Evolutionary conservation across 2,329 filamentous ascomycete species (phyloP).

Genomic region (Eurotiales sp.): DNA sequence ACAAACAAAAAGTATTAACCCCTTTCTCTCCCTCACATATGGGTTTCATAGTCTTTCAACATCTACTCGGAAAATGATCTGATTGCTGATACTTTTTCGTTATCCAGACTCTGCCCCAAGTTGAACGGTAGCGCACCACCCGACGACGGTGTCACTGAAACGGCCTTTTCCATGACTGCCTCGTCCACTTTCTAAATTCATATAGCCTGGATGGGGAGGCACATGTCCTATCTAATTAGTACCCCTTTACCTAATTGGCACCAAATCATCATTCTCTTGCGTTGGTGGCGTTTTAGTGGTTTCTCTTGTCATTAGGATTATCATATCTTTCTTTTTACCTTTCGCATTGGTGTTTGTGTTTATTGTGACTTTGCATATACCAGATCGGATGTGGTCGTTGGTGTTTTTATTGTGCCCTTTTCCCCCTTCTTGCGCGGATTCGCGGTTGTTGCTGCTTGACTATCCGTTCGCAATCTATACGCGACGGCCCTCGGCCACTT

Average conservation of each 20-base stretch:
- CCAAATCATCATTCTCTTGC: background rate
- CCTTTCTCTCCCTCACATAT: background rate
- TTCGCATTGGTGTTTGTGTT: background rate
- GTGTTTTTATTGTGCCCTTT: constrained; percentile 21
- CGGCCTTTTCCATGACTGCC: constrained; percentile 47
- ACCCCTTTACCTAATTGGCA: background rate
- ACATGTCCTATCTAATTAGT: background rate
- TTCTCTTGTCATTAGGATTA: too few species aligned
- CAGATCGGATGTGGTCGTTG: background rate
- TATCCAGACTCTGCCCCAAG: constrained; percentile 69
- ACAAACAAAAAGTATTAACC: constrained; percentile 86
- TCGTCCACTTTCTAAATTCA: constrained; percentile 24
- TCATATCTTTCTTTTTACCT: background rate
- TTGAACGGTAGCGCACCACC: constrained; percentile 76
- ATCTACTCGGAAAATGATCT: background rate
- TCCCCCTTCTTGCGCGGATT: constrained; percentile 11
- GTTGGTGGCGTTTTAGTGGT: background rate
- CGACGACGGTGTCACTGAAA: constrained; percentile 44
- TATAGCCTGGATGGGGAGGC: too few species aligned
- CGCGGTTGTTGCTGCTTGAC: too few species aligned
- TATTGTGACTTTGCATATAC: constrained; percentile 4
- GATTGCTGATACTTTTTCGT: constrained; percentile 22
- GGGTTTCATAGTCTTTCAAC: too few species aligned
- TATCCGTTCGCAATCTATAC: too few species aligned
- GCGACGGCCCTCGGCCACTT: too few species aligned